Base-by-base conservation (phyloP, 306 rosid genomes). In the Prunus davidiana region DNA sequence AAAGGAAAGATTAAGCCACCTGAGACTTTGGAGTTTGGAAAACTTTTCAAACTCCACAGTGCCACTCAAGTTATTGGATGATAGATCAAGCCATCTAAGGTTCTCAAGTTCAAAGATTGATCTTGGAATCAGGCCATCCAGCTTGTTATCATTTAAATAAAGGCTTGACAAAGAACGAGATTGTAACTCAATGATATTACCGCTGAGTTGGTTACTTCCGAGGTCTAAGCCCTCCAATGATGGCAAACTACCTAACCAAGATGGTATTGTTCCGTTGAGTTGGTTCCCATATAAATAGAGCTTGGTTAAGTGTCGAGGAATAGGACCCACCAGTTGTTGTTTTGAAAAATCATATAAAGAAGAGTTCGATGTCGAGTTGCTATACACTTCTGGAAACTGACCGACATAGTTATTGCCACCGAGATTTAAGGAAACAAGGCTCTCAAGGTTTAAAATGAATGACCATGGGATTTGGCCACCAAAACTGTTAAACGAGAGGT, bases 211-310 rank as follows among this genome's bases (percentile, higher is more conserved):
- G 41, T 78, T 78, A 2, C 19, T 6, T 4, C 2, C 0, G 1
- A 68, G 61, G 7, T 2, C 0, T 14, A 77, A 43, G 12, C 0
- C 0, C 0, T 2, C 3, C 20, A 76, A 77, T 12, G 75, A 46
- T 57, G 75, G 80, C 2, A 55, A 22, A 14, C 16, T 10, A 58
- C 46, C 47, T 57, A 69, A 16, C 80, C 75, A 77, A 77, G 74
- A 27, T 18, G 80, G 80, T 43, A 77, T 68, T 25, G 69, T 16
- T 14, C 80, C 75, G 6, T 50, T 69, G 14, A 69, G 67, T 32
- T 14, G 41, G 49, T 76, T 76, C 19, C 0, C 0, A 16, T 0
- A 16, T 12, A 76, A 43, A 64, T 0, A 24, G 0, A 24, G 24
- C 0, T 0, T 1, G 12, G 0, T 0, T 20, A 55, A 55, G 0